phyloP scores from a whole-genome alignment of 805 yeast genomes.

The Ogataea wickerhamii region DNA sequence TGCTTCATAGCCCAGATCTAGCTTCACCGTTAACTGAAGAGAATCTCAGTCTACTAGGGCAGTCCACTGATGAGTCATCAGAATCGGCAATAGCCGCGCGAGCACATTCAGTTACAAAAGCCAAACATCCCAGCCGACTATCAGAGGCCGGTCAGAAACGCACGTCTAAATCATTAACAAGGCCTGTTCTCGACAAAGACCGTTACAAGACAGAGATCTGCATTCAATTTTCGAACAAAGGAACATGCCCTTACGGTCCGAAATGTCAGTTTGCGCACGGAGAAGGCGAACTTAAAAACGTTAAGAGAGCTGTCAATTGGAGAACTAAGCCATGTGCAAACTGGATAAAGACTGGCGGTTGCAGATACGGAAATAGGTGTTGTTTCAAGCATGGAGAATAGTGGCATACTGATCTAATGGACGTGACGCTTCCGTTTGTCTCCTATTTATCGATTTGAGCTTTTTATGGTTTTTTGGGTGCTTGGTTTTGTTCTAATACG shows the following conservation, averaged over 20 bases:
- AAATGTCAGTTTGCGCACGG: constrained; percentile 98
- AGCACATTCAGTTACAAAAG: not conserved
- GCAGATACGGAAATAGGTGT: constrained; percentile 88
- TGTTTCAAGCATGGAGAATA: constrained; percentile 81
- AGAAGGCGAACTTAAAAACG: constrained; percentile 62
- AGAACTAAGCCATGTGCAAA: constrained; percentile 88
- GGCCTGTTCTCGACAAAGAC: constrained; percentile 39
- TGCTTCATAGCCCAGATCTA: constrained; percentile 3
- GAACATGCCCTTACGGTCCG: constrained; percentile 79
- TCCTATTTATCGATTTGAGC: not conserved
- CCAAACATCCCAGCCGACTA: not conserved
- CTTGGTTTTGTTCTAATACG: not conserved
- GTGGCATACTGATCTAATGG: no score
- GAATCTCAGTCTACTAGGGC: constrained; percentile 22
- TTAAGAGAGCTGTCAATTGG: constrained; percentile 78
- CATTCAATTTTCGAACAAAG: constrained; percentile 66
- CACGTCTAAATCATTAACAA: constrained; percentile 11
- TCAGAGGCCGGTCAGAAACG: not conserved
- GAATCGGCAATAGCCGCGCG: not conserved
- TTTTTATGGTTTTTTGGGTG: not conserved
- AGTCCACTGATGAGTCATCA: not conserved
- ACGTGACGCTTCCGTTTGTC: no score
- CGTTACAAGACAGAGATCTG: constrained; percentile 90
- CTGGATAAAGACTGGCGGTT: constrained; percentile 76
- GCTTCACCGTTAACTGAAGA: constrained; percentile 36